Evolutionary conservation across 192 early-diverging fungal genomes (phyloP).

Genomic region (Coemansia sp.): DNA sequence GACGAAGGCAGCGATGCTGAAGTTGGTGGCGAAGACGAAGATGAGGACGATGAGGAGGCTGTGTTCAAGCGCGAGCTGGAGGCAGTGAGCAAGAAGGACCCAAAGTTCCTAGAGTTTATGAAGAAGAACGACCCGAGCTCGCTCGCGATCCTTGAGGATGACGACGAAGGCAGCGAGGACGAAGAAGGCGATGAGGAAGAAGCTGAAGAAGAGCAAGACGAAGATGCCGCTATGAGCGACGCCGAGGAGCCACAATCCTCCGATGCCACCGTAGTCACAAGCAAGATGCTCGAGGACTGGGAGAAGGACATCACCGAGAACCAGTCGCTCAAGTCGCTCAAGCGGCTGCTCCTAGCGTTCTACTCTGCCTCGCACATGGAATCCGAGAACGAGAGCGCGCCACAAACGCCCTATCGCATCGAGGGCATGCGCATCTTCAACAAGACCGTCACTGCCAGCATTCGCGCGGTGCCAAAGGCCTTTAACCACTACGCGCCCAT

Average conservation of each 20-base stretch:
- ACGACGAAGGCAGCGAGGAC: slow-evolving; percentile 41
- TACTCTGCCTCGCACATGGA: slow-evolving; percentile 76
- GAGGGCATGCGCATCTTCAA: slow-evolving; percentile 72
- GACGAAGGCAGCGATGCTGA: slow-evolving; percentile 50
- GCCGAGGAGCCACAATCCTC: slow-evolving; percentile 38
- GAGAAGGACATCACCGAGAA: slow-evolving; percentile 57
- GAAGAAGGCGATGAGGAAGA: slow-evolving; percentile 31
- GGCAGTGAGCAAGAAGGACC: slow-evolving; percentile 80
- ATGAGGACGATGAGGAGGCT: slow-evolving; percentile 60
- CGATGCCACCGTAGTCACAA: slow-evolving; percentile 58
- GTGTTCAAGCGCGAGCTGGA: slow-evolving; percentile 82
- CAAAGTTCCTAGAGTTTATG: slow-evolving; percentile 90
- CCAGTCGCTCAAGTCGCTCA: slow-evolving; percentile 67
- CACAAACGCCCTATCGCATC: slow-evolving; percentile 66
- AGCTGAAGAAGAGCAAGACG: slow-evolving; percentile 22
- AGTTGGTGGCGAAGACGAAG: slow-evolving; percentile 56
- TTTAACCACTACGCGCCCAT: slow-evolving; percentile 67
- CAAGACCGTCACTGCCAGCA: slow-evolving; percentile 69
- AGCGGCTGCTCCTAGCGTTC: slow-evolving; percentile 80
- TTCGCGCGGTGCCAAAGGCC: slow-evolving; percentile 67
- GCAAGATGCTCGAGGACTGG: slow-evolving; percentile 75
- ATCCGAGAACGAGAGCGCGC: slow-evolving; percentile 59
- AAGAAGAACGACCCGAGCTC: slow-evolving; percentile 81
- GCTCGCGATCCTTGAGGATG: slow-evolving; percentile 71
- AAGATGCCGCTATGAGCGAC: slow-evolving; percentile 47